Evolutionary conservation across 2,329 filamentous ascomycete species (phyloP).

Genomic region (Hortaea sp.): DNA sequence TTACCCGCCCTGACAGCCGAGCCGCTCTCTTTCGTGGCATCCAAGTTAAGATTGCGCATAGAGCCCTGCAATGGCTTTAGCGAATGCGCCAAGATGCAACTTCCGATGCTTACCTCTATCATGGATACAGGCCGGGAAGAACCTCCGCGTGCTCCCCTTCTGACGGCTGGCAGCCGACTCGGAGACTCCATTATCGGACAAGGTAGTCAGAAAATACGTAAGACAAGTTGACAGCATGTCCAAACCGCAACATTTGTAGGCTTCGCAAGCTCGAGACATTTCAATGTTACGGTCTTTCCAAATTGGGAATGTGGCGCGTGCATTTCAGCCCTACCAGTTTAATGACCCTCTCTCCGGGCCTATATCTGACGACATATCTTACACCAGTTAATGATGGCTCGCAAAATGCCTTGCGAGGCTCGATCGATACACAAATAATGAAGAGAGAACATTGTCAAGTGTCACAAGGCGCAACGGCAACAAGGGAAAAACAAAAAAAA

Average conservation of each 20-base stretch:
- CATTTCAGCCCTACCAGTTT: not conserved
- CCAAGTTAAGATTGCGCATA: slow-evolving; percentile 2
- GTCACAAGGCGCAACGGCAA: too few relatives aligned
- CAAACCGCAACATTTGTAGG: too few relatives aligned
- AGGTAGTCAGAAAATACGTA: too few relatives aligned
- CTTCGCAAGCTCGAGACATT: too few relatives aligned
- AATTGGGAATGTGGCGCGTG: not conserved
- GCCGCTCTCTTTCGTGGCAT: slow-evolving; percentile 1
- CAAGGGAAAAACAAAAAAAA: too few relatives aligned
- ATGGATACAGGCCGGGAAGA: slow-evolving; percentile 20
- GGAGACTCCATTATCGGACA: slow-evolving; percentile 10
- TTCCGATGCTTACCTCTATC: slow-evolving; percentile 16
- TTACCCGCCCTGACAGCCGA: slow-evolving; percentile 15
- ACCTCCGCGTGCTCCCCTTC: slow-evolving; percentile 9
- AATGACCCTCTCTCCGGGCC: too few relatives aligned
- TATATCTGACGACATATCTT: too few relatives aligned
- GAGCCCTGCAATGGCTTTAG: slow-evolving; percentile 5
- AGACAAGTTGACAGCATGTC: too few relatives aligned
- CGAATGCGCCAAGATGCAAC: not conserved
- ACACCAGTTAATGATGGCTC: too few relatives aligned
- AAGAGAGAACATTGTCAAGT: too few relatives aligned
- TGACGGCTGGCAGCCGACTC: slow-evolving; percentile 17
- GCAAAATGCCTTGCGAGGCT: too few relatives aligned
- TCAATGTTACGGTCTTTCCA: not conserved
- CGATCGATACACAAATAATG: too few relatives aligned